Conservation (phyloP, 257 asterid species). For the Vinca minor region DNA sequence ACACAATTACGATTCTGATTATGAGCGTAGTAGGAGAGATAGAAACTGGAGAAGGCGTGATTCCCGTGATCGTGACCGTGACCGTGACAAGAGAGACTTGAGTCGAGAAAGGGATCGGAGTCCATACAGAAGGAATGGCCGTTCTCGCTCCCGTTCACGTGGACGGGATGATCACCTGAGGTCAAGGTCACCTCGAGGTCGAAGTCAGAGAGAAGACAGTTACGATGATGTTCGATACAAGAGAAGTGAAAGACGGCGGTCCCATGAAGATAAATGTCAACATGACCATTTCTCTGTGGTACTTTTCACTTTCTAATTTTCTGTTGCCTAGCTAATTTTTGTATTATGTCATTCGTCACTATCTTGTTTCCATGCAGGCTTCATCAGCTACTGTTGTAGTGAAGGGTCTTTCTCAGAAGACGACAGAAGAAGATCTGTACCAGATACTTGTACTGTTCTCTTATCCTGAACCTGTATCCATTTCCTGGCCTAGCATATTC, state of each 20-base stretch:
- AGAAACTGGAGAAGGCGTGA: conserved; percentile 72
- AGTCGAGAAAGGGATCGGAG: conserved; percentile 83
- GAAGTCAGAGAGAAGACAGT: conserved; percentile 80
- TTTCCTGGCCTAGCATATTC: conserved; percentile 9
- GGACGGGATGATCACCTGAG: conserved; percentile 68
- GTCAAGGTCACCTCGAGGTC: conserved; percentile 90
- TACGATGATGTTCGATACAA: conserved; percentile 65
- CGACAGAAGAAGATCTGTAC: conserved; percentile 91
- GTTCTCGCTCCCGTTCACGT: conserved; percentile 67
- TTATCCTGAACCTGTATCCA: conserved; percentile 14
- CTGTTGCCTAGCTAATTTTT: conserved; percentile 9
- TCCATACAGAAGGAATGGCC: conserved; percentile 53
- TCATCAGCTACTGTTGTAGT: conserved; percentile 96
- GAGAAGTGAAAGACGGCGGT: conserved; percentile 73
- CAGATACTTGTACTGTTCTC: conserved; percentile 63
- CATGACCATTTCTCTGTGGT: conserved; percentile 64
- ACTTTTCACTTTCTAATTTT: conserved; percentile 19
- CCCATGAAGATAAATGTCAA: conserved; percentile 63
- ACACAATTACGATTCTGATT: conserved; percentile 83
- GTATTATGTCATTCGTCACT: conserved; percentile 17
- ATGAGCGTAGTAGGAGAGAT: conserved; percentile 77
- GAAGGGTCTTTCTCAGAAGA: conserved; percentile 92
- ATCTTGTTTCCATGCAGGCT: conserved; percentile 42
- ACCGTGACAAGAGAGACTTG: conserved; percentile 64
- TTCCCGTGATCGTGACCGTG: no score